Evolutionary conservation across 257 asterid genomes (phyloP), one percentile per base, ranked within the genome.

Genomic region (Jacaranda copaia): DNA sequence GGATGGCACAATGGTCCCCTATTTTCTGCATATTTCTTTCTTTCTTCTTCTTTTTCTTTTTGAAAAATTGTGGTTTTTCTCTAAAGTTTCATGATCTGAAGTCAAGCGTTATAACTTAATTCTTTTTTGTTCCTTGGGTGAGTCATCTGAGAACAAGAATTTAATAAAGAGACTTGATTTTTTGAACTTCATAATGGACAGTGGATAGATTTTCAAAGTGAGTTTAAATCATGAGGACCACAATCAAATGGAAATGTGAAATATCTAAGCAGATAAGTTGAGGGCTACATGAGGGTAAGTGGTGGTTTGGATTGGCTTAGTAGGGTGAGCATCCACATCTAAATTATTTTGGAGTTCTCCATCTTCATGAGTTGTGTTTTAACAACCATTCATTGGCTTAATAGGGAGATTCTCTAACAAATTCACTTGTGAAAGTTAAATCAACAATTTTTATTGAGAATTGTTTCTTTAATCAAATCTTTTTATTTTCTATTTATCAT

Each of bases 131-230:
- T 15, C 15, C 14, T 35, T 40, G 11, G 39, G 60, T 13, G 46
- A 70, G 35, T 65, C 70, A 72, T 72, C 46, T 57, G 15, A 56
- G 19, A 64, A 48, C 73, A 79, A 61, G 15, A 2, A 51, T 70
- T 77, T 39, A 19, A 67, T 18, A 35, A 32, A 48, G 51, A 36
- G 61, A 56, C 39, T 43, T 79, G 45, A 56, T 45, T 58, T 32
- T n/a, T n/a, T n/a, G n/a, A n/a, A n/a, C n/a, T n/a, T n/a, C n/a
- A n/a, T n/a, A n/a, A n/a, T n/a, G n/a, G n/a, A n/a, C n/a, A n/a
- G n/a, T n/a, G 72, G 32, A 43, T 48, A 53, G 59, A 45, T 58
- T 36, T 15, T 48, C 53, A 32, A 0, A 36, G 7, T 7, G 6
- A 70, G 18, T 8, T 39, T 51, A 39, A 78, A 61, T 6, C 40